Evolutionary conservation across 129 eudicot species (phyloP), one percentile per base, ranked within the genome.

Genomic region (Artemisia argyi): DNA sequence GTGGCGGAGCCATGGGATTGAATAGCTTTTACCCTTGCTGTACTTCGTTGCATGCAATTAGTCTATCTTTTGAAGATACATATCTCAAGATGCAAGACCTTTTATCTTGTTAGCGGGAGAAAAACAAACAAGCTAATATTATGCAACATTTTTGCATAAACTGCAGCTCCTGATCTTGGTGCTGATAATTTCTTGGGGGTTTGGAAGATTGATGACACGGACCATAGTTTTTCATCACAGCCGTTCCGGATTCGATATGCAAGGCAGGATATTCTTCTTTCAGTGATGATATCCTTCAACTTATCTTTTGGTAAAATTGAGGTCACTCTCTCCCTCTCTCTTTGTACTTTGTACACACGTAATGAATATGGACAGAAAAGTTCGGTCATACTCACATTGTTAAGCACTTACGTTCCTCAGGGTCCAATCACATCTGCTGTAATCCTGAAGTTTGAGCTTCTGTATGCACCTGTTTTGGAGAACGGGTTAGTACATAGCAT

Each of bases 161-260:
- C 30, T 79, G 80, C 97, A 95, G 99, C 91, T 79, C 97, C 99
- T 69, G 92, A 86, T 73, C 82, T 88, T 82, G 97, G 96, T 56
- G 81, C 94, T 78, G 97, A 86, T 73, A 91, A 83, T 70, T 78
- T 72, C 28, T 75, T 79, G 85, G 97, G 99, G 9, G 94, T 95
- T 48, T 95, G 99, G 99, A 86, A 87, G 77, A 95, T 95, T 74
- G 96, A 95, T 83, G 99, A 95, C 64, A 49, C 76, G 4, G 99
- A 95, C 74, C 87, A 95, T 62, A 95, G 99, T 79, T 95, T 95
- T 68, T 86, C 94, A 60, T 80, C 99, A 62, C 99, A 91, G 76
- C 97, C 99, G 79, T 95, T 95, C 59, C 83, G 89, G 76, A 95
- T 95, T 76, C 90, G 84, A 81, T 95, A 90, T 72, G 99, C 99